A percentile compares a stretch with the other conserved stretches of the same genome.
These are phyloP conservation scores for Amoeboradix gromovi DNA, from an alignment of 371 early-diverging fungal species.

Conservation along the genomic window DNA sequence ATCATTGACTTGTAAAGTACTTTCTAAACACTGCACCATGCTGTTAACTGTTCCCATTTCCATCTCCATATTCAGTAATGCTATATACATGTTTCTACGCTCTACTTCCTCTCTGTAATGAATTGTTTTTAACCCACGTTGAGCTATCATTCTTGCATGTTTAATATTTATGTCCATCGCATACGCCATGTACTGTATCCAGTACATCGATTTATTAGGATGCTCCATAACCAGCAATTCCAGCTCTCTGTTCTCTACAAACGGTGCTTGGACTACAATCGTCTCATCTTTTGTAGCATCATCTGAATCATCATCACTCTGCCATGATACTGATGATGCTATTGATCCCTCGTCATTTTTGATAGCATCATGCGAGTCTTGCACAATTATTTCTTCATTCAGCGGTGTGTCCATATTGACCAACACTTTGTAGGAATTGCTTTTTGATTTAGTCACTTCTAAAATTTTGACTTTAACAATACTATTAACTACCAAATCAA, in stretches of 20 bases:
- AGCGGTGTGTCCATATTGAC: not conserved
- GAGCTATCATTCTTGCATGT: conserved; percentile 65
- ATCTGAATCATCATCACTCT: not conserved
- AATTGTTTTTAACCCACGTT: conserved; percentile 73
- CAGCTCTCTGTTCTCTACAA: conserved; percentile 18
- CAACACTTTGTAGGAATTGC: not conserved
- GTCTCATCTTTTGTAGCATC: not conserved
- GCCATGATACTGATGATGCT: too few species aligned
- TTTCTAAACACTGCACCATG: conserved; percentile 44
- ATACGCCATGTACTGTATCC: conserved; percentile 94
- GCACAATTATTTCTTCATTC: not conserved
- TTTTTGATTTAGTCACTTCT: too few species aligned
- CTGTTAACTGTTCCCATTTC: conserved; percentile 51
- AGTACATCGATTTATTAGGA: conserved; percentile 74
- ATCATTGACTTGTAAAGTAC: conserved; percentile 45
- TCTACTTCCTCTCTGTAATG: conserved; percentile 70
- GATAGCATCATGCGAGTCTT: not conserved
- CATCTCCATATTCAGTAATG: conserved; percentile 70
- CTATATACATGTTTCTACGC: conserved; percentile 79
- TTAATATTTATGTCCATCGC: conserved; percentile 59
- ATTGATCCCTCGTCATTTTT: too few species aligned
- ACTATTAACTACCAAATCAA: not conserved
- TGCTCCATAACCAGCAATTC: conserved; percentile 67
- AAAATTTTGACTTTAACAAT: not conserved
- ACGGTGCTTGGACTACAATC: not conserved